Evolutionary conservation across 805 yeast genomes (phyloP).

Genomic region (Ogataea polymorpha): DNA sequence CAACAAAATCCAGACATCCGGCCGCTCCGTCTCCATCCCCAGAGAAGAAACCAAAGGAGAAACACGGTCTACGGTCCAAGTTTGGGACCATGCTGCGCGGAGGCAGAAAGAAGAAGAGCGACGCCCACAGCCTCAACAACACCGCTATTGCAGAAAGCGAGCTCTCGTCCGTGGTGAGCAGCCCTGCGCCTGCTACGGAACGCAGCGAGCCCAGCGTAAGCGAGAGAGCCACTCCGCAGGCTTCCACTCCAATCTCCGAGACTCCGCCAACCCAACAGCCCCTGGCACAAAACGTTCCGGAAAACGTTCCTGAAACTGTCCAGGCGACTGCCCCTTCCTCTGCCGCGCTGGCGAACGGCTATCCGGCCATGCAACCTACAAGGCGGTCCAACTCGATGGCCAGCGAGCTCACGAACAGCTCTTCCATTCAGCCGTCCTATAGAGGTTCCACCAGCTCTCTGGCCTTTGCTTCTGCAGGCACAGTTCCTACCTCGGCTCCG

Average conservation of each 20-base stretch:
- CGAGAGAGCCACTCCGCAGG: not conserved
- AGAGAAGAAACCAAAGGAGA: conserved; percentile 27
- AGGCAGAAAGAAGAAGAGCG: conserved; percentile 47
- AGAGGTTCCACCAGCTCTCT: conserved; percentile 13
- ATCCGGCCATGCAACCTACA: conserved; percentile 33
- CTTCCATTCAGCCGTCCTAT: conserved; percentile 26
- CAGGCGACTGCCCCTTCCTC: conserved; percentile 5
- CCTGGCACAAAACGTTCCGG: not conserved
- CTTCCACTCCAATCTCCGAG: not conserved
- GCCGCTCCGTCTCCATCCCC: conserved; percentile 14
- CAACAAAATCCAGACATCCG: conserved; percentile 16
- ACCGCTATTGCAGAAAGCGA: conserved; percentile 34
- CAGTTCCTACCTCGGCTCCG: conserved; percentile 21
- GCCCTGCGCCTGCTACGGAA: not conserved
- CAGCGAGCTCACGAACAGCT: conserved; percentile 14
- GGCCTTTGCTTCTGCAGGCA: conserved; percentile 7
- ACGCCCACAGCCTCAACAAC: conserved; percentile 9
- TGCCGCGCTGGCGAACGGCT: conserved; percentile 11
- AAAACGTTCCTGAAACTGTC: not conserved
- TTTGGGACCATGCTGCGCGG: conserved; percentile 67
- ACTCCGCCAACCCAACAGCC: conserved; percentile 2
- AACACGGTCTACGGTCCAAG: conserved; percentile 52
- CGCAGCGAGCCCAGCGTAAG: conserved; percentile 1
- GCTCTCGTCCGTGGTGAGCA: conserved; percentile 27
- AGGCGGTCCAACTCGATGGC: conserved; percentile 28